A percentile compares a stretch with the other conserved stretches of the same genome.
These are phyloP conservation scores for Protomyces macrosporus DNA, from an alignment of 1,139 yeast species.

Conservation along the genomic window DNA sequence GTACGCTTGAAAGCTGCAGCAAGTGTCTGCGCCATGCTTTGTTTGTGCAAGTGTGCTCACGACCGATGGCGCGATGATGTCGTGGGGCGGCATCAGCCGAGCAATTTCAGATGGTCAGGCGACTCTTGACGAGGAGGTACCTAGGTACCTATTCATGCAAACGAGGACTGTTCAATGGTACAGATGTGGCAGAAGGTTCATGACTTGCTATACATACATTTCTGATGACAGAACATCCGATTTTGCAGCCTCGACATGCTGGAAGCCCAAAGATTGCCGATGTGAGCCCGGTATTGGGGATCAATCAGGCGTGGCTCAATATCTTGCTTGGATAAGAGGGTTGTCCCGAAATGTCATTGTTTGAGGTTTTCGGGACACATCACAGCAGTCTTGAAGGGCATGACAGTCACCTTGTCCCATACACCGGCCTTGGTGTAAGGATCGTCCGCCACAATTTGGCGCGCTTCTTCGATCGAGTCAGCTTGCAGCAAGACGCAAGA, in stretches of 20 bases:
- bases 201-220: no score
- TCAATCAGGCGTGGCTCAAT: no score
- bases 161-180: not conserved
- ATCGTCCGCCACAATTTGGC: slow-evolving; percentile 7
- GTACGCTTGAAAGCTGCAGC: slow-evolving; percentile 13
- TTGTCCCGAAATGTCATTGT: no score
- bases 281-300: no score
- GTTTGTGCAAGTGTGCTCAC: not conserved
- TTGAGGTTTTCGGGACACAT: not conserved
- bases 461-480: slow-evolving; percentile 1
- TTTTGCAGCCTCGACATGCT: no score
- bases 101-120: not conserved
- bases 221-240: no score
- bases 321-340: no score
- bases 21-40: slow-evolving; percentile 1
- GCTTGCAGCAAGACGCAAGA: slow-evolving; percentile 10
- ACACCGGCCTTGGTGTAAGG: slow-evolving; percentile 11
- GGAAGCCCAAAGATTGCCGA: no score
- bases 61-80: not conserved
- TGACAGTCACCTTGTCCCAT: slow-evolving; percentile 9
- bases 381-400: slow-evolving; percentile 11
- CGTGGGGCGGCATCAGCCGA: not conserved
- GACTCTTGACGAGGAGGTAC: no score
- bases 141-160: no score
- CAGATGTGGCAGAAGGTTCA: no score